Base-by-base conservation (phyloP, 768 basidiomycete species). In the Gautieria morchelliformis region DNA sequence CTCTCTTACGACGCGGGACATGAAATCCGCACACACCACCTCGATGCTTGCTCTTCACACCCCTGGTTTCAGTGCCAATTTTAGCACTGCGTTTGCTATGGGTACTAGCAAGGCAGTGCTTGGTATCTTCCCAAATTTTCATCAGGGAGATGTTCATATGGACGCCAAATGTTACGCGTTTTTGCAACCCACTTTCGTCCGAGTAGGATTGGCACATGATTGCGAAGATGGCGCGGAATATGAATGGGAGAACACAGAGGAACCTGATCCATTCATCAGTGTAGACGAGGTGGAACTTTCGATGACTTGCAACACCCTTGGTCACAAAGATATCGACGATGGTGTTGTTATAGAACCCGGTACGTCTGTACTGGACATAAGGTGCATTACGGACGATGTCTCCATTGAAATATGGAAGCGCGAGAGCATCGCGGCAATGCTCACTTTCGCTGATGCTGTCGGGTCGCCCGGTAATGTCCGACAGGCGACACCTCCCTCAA, bases 371-470 rank as follows among this genome's bases (percentile, higher is more conserved):
- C 48, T 87, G 19, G 77, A 77, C 27, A 63, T 82, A 20, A 74
- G 73, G 39, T 60, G 75, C 42, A 72, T 67, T 27, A 57, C 83
- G 12, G 74, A 74, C 12, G 70, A 70, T 17, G 58, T 86, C n/a
- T 76, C 78, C 47, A 58, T 85, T 51, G 82, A 89, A 63, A 69
- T 89, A 5, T 89, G 85, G 84, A 78, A 84, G 45, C 78, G 78
- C 4, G 72, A 74, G 42, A 81, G 81, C 35, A 68, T 87, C 58
- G 72, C 75, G 39, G 73, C 78, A 5, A 63, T 88, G n/a, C 73
- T 75, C 19, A 73, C 76, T 49, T 62, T 89, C 45, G 61, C 84
- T 42, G 71, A 74, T 3, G 62, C 72, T 19, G 48, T 75, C 20
- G 75, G 19, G 22, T 60, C 52, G 30, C 53, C 15, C 37, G 46